Conservation (phyloP, 78 protist genomes). For the Speleostelium caveatum region DNA sequence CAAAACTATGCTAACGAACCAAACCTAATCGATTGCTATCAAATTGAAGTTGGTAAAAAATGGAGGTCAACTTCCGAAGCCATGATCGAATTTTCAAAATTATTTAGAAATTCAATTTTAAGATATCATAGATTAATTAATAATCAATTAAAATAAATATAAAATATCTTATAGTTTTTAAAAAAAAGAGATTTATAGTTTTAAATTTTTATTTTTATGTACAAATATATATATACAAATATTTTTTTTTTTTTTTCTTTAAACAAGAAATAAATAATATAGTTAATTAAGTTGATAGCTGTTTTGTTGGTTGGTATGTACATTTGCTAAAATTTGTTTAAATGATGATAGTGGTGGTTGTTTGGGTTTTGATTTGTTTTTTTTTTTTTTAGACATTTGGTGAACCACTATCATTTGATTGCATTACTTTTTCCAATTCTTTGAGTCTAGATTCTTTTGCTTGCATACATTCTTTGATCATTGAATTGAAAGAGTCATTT, state of each 20-base stretch:
- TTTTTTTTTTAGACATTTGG: too few relatives aligned
- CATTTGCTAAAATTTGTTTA: too few relatives aligned
- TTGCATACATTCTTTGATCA: constrained; percentile 34
- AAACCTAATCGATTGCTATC: constrained; percentile 20
- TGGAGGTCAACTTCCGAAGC: neutral
- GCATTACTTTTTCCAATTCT: constrained; percentile 7
- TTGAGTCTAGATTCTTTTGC: constrained; percentile 16
- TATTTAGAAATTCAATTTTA: constrained; percentile 37
- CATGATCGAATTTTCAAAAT: neutral
- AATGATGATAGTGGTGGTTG: too few relatives aligned
- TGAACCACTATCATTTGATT: too few relatives aligned
- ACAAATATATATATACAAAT: too few relatives aligned
- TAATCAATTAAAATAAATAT: neutral
- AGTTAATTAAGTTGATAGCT: too few relatives aligned
- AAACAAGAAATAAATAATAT: too few relatives aligned
- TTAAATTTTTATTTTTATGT: too few relatives aligned
- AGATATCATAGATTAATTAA: neutral
- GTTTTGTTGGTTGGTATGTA: too few relatives aligned
- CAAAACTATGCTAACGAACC: neutral
- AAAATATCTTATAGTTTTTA: too few relatives aligned
- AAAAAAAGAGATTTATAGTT: too few relatives aligned
- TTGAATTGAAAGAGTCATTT: constrained; percentile 24
- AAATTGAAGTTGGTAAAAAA: constrained; percentile 47
- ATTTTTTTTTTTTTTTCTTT: too few relatives aligned
- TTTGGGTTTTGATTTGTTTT: neutral